Conservation (phyloP, 108 stramenopile genomes). For the Cyclotella sp. region DNA sequence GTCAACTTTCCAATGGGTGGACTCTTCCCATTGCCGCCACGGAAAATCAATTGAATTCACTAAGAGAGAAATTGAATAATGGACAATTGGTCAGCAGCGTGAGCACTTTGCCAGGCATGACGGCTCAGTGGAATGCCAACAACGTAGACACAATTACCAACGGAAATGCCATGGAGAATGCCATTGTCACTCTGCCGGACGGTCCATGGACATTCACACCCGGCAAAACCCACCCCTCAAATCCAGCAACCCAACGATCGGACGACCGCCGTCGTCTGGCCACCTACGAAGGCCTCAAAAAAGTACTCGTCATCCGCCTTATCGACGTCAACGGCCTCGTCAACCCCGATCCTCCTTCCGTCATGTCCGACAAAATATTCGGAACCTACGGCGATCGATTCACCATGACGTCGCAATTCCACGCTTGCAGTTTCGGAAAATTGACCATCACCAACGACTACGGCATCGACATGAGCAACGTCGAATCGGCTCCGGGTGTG, state of each 20-base stretch:
- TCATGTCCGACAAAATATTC: constrained; percentile 19
- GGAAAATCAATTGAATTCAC: neutral
- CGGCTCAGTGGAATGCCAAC: neutral
- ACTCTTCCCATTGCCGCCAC: neutral
- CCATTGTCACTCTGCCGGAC: neutral
- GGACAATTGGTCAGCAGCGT: neutral
- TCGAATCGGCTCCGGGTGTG: constrained; percentile 15
- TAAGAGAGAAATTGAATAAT: neutral
- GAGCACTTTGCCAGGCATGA: neutral
- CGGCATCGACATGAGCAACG: neutral
- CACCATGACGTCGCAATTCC: constrained; percentile 12
- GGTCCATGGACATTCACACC: neutral
- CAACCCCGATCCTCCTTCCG: neutral
- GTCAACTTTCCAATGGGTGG: neutral
- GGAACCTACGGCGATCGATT: constrained; percentile 21
- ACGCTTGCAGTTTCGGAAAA: constrained; percentile 28
- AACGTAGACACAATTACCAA: neutral
- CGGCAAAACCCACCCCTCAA: neutral
- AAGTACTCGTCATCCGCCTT: constrained; percentile 13
- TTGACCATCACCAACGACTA: constrained; percentile 18
- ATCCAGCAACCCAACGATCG: neutral
- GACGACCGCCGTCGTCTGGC: neutral
- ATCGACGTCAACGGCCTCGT: neutral
- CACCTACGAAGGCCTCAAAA: constrained; percentile 8
- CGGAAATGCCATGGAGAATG: neutral